These are phyloP conservation scores for Dysphania ambrosioides DNA, from an alignment of 148 eudicot species.

Conservation along the genomic window DNA sequence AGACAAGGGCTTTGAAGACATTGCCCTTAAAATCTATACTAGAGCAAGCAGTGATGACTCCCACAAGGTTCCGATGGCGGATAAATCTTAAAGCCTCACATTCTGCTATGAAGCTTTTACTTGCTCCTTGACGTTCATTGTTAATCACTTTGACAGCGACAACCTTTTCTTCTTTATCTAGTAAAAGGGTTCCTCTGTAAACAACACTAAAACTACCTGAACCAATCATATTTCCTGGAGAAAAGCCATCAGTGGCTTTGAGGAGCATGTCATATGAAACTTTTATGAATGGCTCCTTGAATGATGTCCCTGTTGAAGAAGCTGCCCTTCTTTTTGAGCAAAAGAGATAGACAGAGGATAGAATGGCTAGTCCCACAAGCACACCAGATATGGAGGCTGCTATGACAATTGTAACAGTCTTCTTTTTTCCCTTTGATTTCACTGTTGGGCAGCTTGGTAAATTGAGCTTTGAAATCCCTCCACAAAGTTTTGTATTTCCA, in stretches of 20 bases:
- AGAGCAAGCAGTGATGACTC: slow-evolving; percentile 24
- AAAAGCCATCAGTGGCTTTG: slow-evolving; percentile 25
- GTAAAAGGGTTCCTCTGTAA: slow-evolving; percentile 14
- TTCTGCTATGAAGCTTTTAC: slow-evolving; percentile 22
- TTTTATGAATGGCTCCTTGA: slow-evolving; percentile 1
- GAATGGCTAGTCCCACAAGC: neutral
- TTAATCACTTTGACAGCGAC: slow-evolving; percentile 27
- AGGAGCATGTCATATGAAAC: slow-evolving; percentile 23
- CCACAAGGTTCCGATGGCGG: slow-evolving; percentile 27
- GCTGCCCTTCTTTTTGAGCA: neutral
- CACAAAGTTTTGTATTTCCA: slow-evolving; percentile 30
- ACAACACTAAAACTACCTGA: slow-evolving; percentile 19
- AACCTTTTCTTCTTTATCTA: slow-evolving; percentile 6
- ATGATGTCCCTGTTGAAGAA: neutral
- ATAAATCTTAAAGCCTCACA: slow-evolving; percentile 26
- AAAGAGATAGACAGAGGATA: neutral
- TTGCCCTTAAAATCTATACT: slow-evolving; percentile 23
- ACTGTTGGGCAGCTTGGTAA: slow-evolving; percentile 17
- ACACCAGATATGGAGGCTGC: slow-evolving; percentile 2
- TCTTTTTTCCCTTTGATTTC: neutral
- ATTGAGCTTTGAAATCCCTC: slow-evolving; percentile 16
- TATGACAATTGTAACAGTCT: neutral
- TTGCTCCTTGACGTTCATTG: slow-evolving; percentile 8
- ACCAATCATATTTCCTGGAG: slow-evolving; percentile 14
- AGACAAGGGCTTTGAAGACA: slow-evolving; percentile 22